Evolutionary conservation across 2,329 filamentous ascomycete species (phyloP), one percentile per base, ranked within the genome.

Genomic region (Magnaporthales sp.): DNA sequence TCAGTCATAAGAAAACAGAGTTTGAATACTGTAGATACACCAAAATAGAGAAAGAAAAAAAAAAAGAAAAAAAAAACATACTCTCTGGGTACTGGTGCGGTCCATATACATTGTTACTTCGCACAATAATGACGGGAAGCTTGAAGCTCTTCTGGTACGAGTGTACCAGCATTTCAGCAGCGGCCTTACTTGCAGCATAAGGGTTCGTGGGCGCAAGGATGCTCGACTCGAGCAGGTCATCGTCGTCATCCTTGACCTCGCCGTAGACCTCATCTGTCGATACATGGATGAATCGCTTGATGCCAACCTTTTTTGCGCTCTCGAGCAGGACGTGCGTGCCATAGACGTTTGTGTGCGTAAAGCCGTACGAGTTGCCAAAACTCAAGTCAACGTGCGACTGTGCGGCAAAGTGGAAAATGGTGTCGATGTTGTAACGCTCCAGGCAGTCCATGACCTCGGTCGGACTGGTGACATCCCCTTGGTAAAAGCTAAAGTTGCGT

Each of bases 201-300:
- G 91, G 91, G 73, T 94, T 95, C 24, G 91, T 93, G 0, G 91
- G 91, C 1, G 88, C 88, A 38, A 94, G 81, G 70, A 91, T 86
- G 77, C 89, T 91, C 19, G 86, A 86, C 78, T 93, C 91, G 58
- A 89, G 80, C 70, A 92, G 77, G 73, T 92, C 90, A 68, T 90
- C 89, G 3, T 88, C 88, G 46, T 87, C 89, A 65, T 89, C 86
- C 68, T 86, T 86, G 68, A 92, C 89, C 75, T 94, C 91, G 58
- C 91, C 91, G 71, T 94, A 94, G 1, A 94, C 91, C 79, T 94
- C 91, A 74, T 95, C 91, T 1, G 91, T 94, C 10, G 90, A 92
- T 69, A 94, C 87, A 76, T 94, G 91, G 72, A 94, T 89, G 76
- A 94, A 94, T 63, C 89, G 84, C 71, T 83, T 86, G 74, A 94